Base-by-base conservation (phyloP, 495 filamentous ascomycete species). In the Annulohypoxylon moriforme region DNA sequence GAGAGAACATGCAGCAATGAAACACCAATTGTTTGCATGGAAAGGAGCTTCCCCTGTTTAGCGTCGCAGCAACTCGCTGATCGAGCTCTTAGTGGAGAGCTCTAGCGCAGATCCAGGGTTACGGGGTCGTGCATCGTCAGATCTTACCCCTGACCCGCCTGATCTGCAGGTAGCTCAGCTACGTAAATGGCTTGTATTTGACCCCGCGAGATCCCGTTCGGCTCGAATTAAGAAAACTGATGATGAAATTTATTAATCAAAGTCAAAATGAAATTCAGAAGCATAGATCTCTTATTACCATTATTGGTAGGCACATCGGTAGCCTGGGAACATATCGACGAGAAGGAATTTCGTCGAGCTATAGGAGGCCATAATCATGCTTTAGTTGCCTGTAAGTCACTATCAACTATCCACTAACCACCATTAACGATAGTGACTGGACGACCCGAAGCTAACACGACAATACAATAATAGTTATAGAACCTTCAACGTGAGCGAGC, bases 341-440 rank as follows among this genome's bases (percentile, higher is more conserved):
- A 77, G 13, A 59, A 75, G 16, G 77, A 77, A 8, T 72, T 80
- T 14, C 62, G 75, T 13, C 63, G 72, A n/a, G 67, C 72, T 10
- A 72, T 83, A 36, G 57, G 64, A 16, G 64, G 67, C 0, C 73
- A 81, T 16, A 79, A 82, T 3, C 64, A 77, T 53, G 79, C 75
- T 1, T 69, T 85, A 22, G 78, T 83, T 70, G 82, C 83, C n/a
- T 85, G 82, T 84, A 78, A 81, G 82, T 68, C 34, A 18, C 0
- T 31, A 29, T 24, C 16, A 5, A 13, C 40, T 10, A 11, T 49
- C 6, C 34, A 18, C 33, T 7, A 40, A 52, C 20, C 13, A 25
- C 9, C 2, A 9, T 11, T 11, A 3, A 47, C 20, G 25, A 29
- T 14, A 29, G 6, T 29, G 20, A 24, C 46, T 27, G n/a, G 2